Evolutionary conservation across 495 filamentous ascomycete species (phyloP).

Genomic region (Aspergillus cristatus): DNA sequence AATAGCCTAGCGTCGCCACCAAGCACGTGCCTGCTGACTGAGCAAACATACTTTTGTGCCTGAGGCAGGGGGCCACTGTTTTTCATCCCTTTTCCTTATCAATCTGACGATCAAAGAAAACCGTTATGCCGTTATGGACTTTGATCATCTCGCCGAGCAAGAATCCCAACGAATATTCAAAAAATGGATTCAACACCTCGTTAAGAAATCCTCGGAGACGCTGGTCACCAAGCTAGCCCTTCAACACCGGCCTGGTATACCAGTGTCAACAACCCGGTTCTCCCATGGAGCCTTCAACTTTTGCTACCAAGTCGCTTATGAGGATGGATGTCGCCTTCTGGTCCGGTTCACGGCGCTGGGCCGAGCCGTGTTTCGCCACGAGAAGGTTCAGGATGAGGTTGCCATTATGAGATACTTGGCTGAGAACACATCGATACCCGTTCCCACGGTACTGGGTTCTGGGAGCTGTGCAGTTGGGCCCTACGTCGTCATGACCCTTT

Average conservation of each 20-base stretch:
- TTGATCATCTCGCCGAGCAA: constrained; percentile 15
- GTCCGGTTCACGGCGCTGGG: constrained; percentile 21
- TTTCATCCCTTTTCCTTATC: too few relatives aligned
- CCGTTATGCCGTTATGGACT: too few relatives aligned
- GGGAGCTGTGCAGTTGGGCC: constrained; percentile 26
- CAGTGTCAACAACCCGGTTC: constrained; percentile 8
- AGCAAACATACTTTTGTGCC: too few relatives aligned
- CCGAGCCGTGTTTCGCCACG: constrained; percentile 14
- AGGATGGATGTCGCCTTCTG: constrained; percentile 14
- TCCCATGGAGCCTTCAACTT: constrained; percentile 21
- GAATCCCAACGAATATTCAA: constrained; percentile 14
- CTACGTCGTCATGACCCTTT: constrained; percentile 39
- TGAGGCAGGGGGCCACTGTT: too few relatives aligned
- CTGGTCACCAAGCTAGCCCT: constrained; percentile 13
- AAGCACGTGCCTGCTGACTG: too few relatives aligned
- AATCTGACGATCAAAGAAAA: too few relatives aligned
- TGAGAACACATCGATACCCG: constrained; percentile 24
- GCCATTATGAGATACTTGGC: constrained; percentile 28
- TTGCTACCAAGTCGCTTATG: constrained; percentile 18
- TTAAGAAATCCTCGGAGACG: constrained; percentile 14
- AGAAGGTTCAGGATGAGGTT: constrained; percentile 31
- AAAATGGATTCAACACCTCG: constrained; percentile 14
- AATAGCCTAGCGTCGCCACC: too few relatives aligned
- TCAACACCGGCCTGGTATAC: constrained; percentile 11
- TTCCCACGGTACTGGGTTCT: constrained; percentile 26